A percentile compares a stretch with the other conserved stretches of the same genome.
Evolutionary conservation across 495 filamentous ascomycete genomes (phyloP).

Genomic region (Pseudevernia furfuracea): DNA sequence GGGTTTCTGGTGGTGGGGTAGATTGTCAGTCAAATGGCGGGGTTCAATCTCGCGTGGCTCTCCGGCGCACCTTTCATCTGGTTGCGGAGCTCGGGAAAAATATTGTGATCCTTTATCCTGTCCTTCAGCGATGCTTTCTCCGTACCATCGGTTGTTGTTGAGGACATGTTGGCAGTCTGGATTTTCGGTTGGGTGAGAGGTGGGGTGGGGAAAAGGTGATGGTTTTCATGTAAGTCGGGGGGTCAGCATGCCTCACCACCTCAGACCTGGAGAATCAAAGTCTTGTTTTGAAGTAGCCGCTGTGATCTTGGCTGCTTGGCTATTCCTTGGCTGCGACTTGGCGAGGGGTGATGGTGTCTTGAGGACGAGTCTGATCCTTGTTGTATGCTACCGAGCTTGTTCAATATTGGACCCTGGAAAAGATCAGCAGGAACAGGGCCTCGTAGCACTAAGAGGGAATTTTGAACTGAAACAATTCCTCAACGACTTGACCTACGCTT

Average conservation of each 20-base stretch:
- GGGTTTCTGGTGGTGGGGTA: slow-evolving; percentile 25
- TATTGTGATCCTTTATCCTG: slow-evolving; percentile 15
- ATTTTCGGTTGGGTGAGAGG: background rate
- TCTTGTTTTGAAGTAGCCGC: background rate
- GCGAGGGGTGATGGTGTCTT: background rate
- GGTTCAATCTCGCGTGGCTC: background rate
- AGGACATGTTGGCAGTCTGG: slow-evolving; percentile 3
- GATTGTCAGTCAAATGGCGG: slow-evolving; percentile 2
- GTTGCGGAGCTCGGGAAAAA: slow-evolving; percentile 16
- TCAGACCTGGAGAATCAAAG: background rate
- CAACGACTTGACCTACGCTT: too few relatives aligned
- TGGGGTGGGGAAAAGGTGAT: background rate
- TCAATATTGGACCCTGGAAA: background rate
- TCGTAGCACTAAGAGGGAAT: too few relatives aligned
- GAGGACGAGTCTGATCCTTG: too few relatives aligned
- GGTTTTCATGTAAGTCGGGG: background rate
- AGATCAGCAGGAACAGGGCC: slow-evolving; percentile 5
- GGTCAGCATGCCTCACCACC: background rate
- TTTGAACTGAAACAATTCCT: too few relatives aligned
- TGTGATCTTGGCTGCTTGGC: slow-evolving; percentile 13
- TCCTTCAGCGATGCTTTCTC: slow-evolving; percentile 11
- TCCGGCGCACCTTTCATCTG: slow-evolving; percentile 13
- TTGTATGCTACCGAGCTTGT: too few relatives aligned
- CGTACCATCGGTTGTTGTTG: background rate
- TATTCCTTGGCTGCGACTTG: slow-evolving; percentile 11